These are phyloP conservation scores for Leptographium flavum DNA, from an alignment of 2,329 filamentous ascomycete species.

Conservation along the genomic window DNA sequence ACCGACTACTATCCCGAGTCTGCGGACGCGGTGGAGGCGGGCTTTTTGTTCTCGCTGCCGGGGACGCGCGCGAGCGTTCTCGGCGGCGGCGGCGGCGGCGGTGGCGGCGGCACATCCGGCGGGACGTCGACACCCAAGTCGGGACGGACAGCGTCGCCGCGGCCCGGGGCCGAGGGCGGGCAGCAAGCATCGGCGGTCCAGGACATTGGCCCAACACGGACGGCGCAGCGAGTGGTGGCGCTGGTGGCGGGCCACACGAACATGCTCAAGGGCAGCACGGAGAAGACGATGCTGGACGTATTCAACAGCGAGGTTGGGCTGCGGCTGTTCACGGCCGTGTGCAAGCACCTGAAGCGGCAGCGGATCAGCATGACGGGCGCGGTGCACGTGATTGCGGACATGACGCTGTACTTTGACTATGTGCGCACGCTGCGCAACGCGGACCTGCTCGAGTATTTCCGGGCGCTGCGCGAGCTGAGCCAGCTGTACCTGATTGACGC, in stretches of 20 bases:
- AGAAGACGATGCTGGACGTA: slow-evolving; percentile 95
- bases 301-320: slow-evolving; percentile 97
- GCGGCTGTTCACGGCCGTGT: slow-evolving; percentile 78
- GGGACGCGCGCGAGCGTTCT: slow-evolving; percentile 10
- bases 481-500: slow-evolving; percentile 92
- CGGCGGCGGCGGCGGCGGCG: slow-evolving; percentile 18
- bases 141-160: background rate
- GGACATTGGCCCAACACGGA: slow-evolving; percentile 53
- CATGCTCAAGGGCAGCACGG: slow-evolving; percentile 88
- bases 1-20: slow-evolving; percentile 75
- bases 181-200: slow-evolving; percentile 17
- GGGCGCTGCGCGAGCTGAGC: slow-evolving; percentile 76
- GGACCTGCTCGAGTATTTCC: slow-evolving; percentile 79
- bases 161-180: slow-evolving; percentile 19
- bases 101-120: slow-evolving; percentile 9
- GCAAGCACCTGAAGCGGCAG: slow-evolving; percentile 96
- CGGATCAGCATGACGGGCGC: slow-evolving; percentile 81
- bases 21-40: slow-evolving; percentile 16
- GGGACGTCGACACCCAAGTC: slow-evolving; percentile 15
- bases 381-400: slow-evolving; percentile 87
- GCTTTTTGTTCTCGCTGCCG: slow-evolving; percentile 6
- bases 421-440: slow-evolving; percentile 68
- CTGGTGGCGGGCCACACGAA: slow-evolving; percentile 78
- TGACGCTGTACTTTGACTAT: slow-evolving; percentile 85
- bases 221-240: slow-evolving; percentile 67